Evolutionary conservation across 768 basidiomycete genomes (phyloP).

Genomic region (Lactifluus subvellereus): DNA sequence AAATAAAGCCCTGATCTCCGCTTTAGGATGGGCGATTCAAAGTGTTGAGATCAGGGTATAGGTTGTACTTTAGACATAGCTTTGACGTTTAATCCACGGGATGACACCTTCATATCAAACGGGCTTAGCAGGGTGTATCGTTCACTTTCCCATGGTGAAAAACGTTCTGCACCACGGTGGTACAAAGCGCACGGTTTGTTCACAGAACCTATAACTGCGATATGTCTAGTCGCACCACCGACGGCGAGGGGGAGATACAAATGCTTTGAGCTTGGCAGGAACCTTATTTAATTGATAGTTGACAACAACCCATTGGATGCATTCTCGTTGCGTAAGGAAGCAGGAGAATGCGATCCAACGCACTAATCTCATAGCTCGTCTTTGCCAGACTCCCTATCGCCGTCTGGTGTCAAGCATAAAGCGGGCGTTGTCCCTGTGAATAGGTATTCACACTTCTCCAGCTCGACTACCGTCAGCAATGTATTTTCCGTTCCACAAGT

Average conservation of each 20-base stretch:
- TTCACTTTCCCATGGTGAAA: background rate
- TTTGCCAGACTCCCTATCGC: conserved; percentile 31
- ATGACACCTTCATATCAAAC: background rate
- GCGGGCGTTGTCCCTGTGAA: conserved; percentile 83
- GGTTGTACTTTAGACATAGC: too few species aligned
- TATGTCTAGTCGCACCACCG: background rate
- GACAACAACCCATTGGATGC: background rate
- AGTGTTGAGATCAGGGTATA: too few species aligned
- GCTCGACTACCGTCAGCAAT: conserved; percentile 70
- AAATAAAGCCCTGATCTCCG: background rate
- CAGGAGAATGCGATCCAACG: background rate
- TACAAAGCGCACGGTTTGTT: background rate
- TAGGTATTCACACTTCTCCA: conserved; percentile 96
- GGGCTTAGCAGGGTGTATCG: background rate
- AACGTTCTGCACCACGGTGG: background rate
- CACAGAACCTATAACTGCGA: background rate
- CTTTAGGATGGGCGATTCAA: background rate
- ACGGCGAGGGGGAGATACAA: background rate
- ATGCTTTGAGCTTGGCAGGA: background rate
- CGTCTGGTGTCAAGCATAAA: conserved; percentile 57
- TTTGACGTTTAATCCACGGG: background rate
- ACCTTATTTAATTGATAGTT: background rate
- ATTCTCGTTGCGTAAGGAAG: background rate
- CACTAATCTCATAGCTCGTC: conserved; percentile 30
- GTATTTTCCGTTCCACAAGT: conserved; percentile 84